Base-by-base conservation (phyloP, 2,329 filamentous ascomycete genomes). In the Calonectria pseudoturangicola region DNA sequence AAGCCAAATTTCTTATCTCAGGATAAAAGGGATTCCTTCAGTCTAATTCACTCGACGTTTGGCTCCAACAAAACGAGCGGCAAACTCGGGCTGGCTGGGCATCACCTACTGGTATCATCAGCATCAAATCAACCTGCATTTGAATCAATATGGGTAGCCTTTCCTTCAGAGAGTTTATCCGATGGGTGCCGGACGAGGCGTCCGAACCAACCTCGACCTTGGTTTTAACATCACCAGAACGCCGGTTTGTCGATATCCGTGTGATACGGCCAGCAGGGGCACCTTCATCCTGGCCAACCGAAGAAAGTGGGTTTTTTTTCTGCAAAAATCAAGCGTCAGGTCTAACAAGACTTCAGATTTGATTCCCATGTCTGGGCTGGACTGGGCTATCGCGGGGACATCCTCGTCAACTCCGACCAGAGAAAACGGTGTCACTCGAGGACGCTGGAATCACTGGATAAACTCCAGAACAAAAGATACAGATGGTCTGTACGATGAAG, bases 181-280 rank as follows among this genome's bases (percentile, higher is more conserved):
- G 45, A 13, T 48, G 45, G 45, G n/a, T 48, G n/a, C 45, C 45
- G n/a, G 45, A 48, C 45, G 45, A 48, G 18, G 45, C 45, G n/a
- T 48, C 45, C 25, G 45, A 48, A 25, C 45, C 45, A 10, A 48
- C 45, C 8, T 48, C 45, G 6, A 48, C 45, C 45, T 25, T 48
- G 45, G 45, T 48, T 13, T 48, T 48, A 16, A 48, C 45, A 12
- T 48, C 45, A 13, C 45, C 45, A 25, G 45, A 48, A 13, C 45
- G 45, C 21, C 45, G 45, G 18, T 48, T 48, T 48, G 45, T 48
- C 6, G 45, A 48, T 48, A 48, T 48, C n/a, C 45, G 45, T 25
- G 45, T 48, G n/a, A 48, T 25, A 13, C 45, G 45, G 9, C 45
- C 45, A 4, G 45, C 45, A 3, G 9, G 7, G 9, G 45, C n/a